These are phyloP conservation scores for Fusarium falciforme DNA, from an alignment of 2,329 filamentous ascomycete genomes.

Conservation along the genomic window DNA sequence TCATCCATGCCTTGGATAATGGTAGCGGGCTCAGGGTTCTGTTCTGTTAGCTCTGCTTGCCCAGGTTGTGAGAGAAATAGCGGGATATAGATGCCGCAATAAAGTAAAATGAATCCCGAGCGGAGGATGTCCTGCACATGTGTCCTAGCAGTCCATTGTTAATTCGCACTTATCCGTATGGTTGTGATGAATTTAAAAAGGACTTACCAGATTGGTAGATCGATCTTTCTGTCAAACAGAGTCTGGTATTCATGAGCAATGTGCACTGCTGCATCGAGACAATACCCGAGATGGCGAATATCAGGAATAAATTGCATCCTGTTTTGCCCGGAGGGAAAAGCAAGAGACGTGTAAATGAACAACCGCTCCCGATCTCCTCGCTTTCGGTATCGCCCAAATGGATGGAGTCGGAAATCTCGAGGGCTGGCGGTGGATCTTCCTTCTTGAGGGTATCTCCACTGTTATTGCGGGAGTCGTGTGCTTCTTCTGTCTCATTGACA, in stretches of 20 bases:
- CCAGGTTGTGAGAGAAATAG: background rate
- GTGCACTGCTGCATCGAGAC: background rate
- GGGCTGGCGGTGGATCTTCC: background rate
- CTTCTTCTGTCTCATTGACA: background rate
- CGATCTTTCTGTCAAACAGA: background rate
- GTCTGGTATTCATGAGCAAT: background rate
- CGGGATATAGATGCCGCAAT: background rate
- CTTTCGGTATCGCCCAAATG: background rate
- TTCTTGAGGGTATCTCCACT: background rate
- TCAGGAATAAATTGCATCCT: background rate
- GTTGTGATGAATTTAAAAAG: background rate
- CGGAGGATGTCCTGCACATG: background rate
- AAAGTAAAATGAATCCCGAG: background rate
- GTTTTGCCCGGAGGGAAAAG: background rate
- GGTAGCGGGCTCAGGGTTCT: background rate
- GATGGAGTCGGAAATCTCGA: background rate
- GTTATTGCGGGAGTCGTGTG: background rate
- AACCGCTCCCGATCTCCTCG: background rate
- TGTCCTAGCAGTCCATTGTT: background rate
- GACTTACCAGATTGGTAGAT: background rate
- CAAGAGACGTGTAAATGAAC: background rate
- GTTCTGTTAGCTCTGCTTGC: accelerated
- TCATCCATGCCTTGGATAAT: background rate
- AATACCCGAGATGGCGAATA: background rate
- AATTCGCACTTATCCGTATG: too few species aligned